These are phyloP conservation scores for Blastomyces parvus DNA, from an alignment of 2,329 filamentous ascomycete genomes.

Conservation along the genomic window DNA sequence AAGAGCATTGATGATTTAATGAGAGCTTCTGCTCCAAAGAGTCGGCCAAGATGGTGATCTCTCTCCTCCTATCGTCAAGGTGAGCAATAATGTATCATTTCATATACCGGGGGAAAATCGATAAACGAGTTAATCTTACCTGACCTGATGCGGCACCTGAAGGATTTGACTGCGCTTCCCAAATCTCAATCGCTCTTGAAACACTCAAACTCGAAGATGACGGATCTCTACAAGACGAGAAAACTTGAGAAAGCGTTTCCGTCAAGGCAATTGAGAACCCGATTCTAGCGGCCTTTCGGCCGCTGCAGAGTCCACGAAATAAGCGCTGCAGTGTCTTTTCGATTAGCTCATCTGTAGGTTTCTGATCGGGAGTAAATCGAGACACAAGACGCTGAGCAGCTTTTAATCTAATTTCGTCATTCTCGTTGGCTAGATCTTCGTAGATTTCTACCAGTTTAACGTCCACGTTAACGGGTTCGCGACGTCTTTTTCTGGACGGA, in stretches of 20 bases:
- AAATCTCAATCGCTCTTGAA: constrained; percentile 40
- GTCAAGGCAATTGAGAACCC: constrained; percentile 85
- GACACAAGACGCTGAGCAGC: constrained; percentile 37
- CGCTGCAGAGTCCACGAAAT: constrained; percentile 80
- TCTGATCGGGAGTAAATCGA: constrained; percentile 35
- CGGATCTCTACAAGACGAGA: constrained; percentile 33
- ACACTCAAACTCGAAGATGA: constrained; percentile 29
- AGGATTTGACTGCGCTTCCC: constrained; percentile 44
- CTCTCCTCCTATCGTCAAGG: constrained; percentile 64
- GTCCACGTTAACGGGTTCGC: constrained; percentile 36
- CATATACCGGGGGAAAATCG: constrained; percentile 24
- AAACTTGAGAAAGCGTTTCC: constrained; percentile 65
- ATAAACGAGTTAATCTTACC: constrained; percentile 28
- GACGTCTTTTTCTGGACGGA: constrained; percentile 28
- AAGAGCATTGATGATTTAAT: constrained; percentile 69
- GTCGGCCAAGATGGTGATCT: constrained; percentile 72
- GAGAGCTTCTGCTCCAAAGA: constrained; percentile 81
- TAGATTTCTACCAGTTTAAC: constrained; percentile 41
- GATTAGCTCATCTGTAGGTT: constrained; percentile 33
- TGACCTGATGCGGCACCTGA: constrained; percentile 45
- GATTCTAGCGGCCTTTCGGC: constrained; percentile 75
- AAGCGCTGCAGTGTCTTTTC: constrained; percentile 49
- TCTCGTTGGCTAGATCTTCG: constrained; percentile 40
- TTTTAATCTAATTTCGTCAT: constrained; percentile 39
- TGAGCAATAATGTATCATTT: constrained; percentile 42